Evolutionary conservation across 495 filamentous ascomycete genomes (phyloP).

Genomic region (Aspergillus conjunctus): DNA sequence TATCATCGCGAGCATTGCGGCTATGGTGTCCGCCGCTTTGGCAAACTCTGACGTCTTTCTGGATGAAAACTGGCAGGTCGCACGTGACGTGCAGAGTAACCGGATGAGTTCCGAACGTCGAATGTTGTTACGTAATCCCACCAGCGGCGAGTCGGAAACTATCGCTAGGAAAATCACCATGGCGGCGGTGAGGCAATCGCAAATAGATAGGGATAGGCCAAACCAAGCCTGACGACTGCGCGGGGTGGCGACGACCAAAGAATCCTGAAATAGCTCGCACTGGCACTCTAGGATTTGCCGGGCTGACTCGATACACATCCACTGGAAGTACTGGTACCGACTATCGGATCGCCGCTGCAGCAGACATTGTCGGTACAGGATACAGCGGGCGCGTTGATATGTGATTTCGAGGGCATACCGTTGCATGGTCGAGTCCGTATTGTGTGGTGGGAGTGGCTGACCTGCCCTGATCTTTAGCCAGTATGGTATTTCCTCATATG

Average conservation of each 20-base stretch:
- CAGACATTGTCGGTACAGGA: slow-evolving; percentile 80
- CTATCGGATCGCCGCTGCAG: slow-evolving; percentile 65
- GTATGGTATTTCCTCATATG: slow-evolving; percentile 49
- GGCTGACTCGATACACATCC: slow-evolving; percentile 74
- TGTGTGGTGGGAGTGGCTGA: too few relatives aligned
- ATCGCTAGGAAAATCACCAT: slow-evolving; percentile 20
- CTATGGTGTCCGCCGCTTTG: slow-evolving; percentile 24
- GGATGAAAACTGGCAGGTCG: slow-evolving; percentile 22
- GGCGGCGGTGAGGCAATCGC: slow-evolving; percentile 14
- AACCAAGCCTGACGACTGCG: slow-evolving; percentile 4
- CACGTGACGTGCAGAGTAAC: slow-evolving; percentile 20
- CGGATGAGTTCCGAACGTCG: slow-evolving; percentile 6
- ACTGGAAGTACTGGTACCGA: slow-evolving; percentile 70
- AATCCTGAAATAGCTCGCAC: slow-evolving; percentile 70
- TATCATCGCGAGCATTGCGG: slow-evolving; percentile 26
- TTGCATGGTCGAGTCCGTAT: slow-evolving; percentile 49
- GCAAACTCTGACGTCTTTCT: slow-evolving; percentile 24
- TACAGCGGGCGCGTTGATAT: slow-evolving; percentile 74
- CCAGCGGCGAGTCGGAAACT: neutral
- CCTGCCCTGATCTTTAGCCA: too few relatives aligned
- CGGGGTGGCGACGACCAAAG: slow-evolving; percentile 59
- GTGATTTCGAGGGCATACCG: slow-evolving; percentile 76
- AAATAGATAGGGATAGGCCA: slow-evolving; percentile 20
- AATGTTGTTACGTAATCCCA: neutral
- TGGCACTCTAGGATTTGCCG: slow-evolving; percentile 73